phyloP scores from a whole-genome alignment of 2,329 filamentous ascomycete genomes.

The Elsinoe batatas region DNA sequence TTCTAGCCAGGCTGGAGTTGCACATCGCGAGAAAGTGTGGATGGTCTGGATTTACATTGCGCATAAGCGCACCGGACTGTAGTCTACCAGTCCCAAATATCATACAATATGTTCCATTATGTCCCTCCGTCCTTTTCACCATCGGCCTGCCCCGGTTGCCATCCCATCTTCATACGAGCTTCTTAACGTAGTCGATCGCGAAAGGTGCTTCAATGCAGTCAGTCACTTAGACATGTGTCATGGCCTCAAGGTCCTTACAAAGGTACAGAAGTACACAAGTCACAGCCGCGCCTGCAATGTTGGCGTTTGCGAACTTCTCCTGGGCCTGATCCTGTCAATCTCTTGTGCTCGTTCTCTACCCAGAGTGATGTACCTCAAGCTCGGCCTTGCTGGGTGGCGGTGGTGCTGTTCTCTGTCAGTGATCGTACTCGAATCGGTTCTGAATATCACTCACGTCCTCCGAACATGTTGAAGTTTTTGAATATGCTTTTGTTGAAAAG shows the following conservation, averaged over 20 bases:
- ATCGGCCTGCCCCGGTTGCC: not conserved
- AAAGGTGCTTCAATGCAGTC: slow-evolving; percentile 39
- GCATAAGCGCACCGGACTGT: too few relatives aligned
- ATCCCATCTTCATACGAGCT: slow-evolving; percentile 30
- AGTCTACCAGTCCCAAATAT: too few relatives aligned
- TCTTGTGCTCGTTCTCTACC: too few relatives aligned
- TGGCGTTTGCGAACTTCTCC: slow-evolving; percentile 57
- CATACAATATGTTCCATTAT: not conserved
- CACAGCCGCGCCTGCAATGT: slow-evolving; percentile 56
- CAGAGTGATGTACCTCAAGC: slow-evolving; percentile 41
- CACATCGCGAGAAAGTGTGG: too few relatives aligned
- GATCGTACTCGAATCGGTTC: slow-evolving; percentile 9
- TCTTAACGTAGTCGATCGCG: slow-evolving; percentile 44
- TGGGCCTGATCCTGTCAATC: slow-evolving; percentile 30
- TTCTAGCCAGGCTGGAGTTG: too few relatives aligned
- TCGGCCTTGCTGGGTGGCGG: slow-evolving; percentile 61
- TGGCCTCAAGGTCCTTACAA: slow-evolving; percentile 46
- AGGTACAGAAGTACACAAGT: slow-evolving; percentile 63
- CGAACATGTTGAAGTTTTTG: slow-evolving; percentile 45
- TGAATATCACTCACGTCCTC: slow-evolving; percentile 44
- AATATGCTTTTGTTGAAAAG: not conserved
- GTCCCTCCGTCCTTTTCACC: not conserved
- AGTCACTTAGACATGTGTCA: not conserved
- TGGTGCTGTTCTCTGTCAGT: slow-evolving; percentile 43
- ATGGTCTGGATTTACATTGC: too few relatives aligned